These are phyloP conservation scores for Onygenales sp. DNA, from an alignment of 2,329 filamentous ascomycete species.

Conservation along the genomic window DNA sequence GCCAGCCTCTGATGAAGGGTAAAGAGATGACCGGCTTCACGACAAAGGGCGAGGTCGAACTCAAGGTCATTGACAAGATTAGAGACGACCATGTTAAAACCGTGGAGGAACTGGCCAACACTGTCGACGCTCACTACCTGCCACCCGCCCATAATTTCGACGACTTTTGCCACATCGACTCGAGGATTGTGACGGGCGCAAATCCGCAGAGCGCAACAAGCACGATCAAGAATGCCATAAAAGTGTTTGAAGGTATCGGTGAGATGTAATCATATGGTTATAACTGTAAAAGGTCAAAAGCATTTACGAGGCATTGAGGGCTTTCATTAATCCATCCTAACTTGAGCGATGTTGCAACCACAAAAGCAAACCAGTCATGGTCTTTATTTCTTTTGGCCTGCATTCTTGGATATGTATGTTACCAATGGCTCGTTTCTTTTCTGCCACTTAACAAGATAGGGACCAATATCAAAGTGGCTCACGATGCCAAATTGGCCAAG, in stretches of 20 bases:
- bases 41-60: slow-evolving; percentile 26
- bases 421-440: no score
- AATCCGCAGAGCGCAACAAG: slow-evolving; percentile 34
- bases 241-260: slow-evolving; percentile 24
- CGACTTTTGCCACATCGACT: slow-evolving; percentile 13
- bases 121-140: slow-evolving; percentile 7
- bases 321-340: no score
- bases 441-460: no score
- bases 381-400: no score
- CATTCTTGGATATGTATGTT: no score
- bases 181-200: slow-evolving; percentile 30
- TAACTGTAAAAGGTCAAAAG: not conserved
- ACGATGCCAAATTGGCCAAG: no score
- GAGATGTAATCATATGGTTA: slow-evolving; percentile 4
- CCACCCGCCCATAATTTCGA: slow-evolving; percentile 9
- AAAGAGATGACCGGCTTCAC: slow-evolving; percentile 33
- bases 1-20: slow-evolving; percentile 26
- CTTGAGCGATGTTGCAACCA: no score
- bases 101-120: slow-evolving; percentile 10
- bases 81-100: slow-evolving; percentile 12
- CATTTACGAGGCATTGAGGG: no score
- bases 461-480: no score
- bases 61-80: slow-evolving; percentile 25
- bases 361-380: no score
- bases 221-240: slow-evolving; percentile 30